Conservation (phyloP, 192 early-diverging fungal genomes). For the Phlyctochytrium planicorne region DNA sequence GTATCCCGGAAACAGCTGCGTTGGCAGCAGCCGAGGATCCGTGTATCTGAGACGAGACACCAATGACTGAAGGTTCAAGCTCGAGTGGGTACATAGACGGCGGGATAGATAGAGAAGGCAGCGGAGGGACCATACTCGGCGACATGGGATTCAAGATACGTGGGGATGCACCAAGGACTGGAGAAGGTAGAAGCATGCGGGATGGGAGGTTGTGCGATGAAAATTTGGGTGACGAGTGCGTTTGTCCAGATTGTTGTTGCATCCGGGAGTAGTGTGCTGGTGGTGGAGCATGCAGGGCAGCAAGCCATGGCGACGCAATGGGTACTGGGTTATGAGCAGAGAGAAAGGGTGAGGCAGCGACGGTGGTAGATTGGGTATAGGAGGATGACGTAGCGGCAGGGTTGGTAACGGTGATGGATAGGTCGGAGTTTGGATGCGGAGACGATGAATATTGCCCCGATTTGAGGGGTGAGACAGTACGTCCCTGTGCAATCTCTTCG, state of each 20-base stretch:
- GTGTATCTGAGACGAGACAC: not conserved
- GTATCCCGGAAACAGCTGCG: not conserved
- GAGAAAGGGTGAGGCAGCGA: not conserved
- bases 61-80: not conserved
- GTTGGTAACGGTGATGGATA: too few relatives aligned
- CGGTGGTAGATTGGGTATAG: not conserved
- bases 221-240: too few relatives aligned
- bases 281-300: not conserved
- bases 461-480: not conserved
- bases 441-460: not conserved
- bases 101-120: not conserved
- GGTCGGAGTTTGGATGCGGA: not conserved
- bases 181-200: slow-evolving; percentile 17
- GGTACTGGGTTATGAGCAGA: not conserved
- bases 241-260: too few relatives aligned
- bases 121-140: not conserved
- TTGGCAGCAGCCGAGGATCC: not conserved
- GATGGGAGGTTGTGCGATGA: slow-evolving; percentile 11
- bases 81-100: not conserved
- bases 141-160: slow-evolving; percentile 5
- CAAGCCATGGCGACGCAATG: not conserved
- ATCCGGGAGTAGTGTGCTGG: not conserved
- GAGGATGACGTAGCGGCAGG: too few relatives aligned
- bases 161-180: not conserved
- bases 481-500: not conserved